A percentile compares a stretch with the other conserved stretches of the same genome.
phyloP scores from a whole-genome alignment of 495 filamentous ascomycete genomes.

The Aspergillus nanangensis region DNA sequence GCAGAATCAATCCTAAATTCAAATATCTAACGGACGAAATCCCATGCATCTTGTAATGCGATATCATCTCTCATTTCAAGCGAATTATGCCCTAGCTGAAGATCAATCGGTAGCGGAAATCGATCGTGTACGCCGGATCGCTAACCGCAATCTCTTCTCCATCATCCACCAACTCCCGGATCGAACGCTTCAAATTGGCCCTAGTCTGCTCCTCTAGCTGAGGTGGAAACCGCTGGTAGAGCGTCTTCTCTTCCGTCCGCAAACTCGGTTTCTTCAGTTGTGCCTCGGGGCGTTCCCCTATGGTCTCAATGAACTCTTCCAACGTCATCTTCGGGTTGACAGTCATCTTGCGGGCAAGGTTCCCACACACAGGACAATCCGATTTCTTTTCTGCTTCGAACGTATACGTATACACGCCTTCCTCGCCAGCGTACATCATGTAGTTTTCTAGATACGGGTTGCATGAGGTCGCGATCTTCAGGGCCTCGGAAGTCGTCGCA shows the following conservation, averaged over 20 bases:
- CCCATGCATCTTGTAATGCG: slow-evolving; percentile 11
- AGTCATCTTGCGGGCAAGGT: slow-evolving; percentile 65
- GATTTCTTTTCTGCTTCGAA: slow-evolving; percentile 88
- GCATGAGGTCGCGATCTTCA: slow-evolving; percentile 82
- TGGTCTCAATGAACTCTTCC: slow-evolving; percentile 77
- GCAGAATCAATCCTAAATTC: slow-evolving; percentile 24
- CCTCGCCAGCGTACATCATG: slow-evolving; percentile 99
- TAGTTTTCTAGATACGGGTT: slow-evolving; percentile 89
- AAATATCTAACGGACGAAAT: slow-evolving; percentile 8
- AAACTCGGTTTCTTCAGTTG: slow-evolving; percentile 89
- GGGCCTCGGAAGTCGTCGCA: slow-evolving; percentile 90
- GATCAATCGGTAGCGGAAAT: slow-evolving; percentile 65
- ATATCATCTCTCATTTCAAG: slow-evolving; percentile 11
- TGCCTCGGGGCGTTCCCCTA: slow-evolving; percentile 78
- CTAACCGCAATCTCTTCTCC: slow-evolving; percentile 77
- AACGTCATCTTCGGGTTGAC: slow-evolving; percentile 71
- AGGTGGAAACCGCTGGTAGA: slow-evolving; percentile 84
- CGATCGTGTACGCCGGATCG: slow-evolving; percentile 71
- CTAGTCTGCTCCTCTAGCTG: slow-evolving; percentile 77
- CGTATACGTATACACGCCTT: slow-evolving; percentile 92
- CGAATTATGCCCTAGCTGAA: slow-evolving; percentile 22
- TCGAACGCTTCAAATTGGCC: slow-evolving; percentile 73
- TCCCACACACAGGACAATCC: slow-evolving; percentile 93
- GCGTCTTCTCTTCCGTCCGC: slow-evolving; percentile 71
- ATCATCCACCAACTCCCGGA: slow-evolving; percentile 57